Evolutionary conservation across 2,329 filamentous ascomycete genomes (phyloP), one percentile per base, ranked within the genome.

Genomic region (Paecilomyces formosus): DNA sequence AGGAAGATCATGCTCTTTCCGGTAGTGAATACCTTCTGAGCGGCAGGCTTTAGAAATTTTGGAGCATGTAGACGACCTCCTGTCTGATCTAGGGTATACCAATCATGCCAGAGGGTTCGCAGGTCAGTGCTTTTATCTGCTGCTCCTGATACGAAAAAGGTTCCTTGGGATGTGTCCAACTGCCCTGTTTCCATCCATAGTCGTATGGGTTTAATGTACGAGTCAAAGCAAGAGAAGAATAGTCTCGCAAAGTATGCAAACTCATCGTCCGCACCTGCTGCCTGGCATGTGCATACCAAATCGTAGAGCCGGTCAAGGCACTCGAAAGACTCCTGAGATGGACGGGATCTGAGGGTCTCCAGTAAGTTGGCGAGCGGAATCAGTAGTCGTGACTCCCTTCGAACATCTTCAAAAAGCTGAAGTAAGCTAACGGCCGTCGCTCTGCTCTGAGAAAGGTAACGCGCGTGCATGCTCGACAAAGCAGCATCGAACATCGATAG

Each of bases 1-100:
- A 97, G 76, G 52, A 97, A 88, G 1, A 94, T 85, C 57, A 94
- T 87, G 65, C 88, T 95, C 73, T 97, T 97, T 0, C 93, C 93
- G 1, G 90, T 87, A 1, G 87, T 91, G 66, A 96, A 93, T 39
- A 97, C 90, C 61, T 86, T 88, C 24, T 79, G 76, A 0, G 85
- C 85, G 1, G 87, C 83, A 2, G 87, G 81, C 45, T 86, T 84
- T 3, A 97, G 79, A 63, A 96, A 97, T 2, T 76, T 81, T 0
- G 93, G 92, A 0, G 88, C 86, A 65, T 88, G 85, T 1, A 92
- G 72, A 1, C 76, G 74, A 15, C 86, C 85, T 50, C 63, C 55
- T 3, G 85, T 78, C 2, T 81, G 72, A 0, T 85, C 84, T 13
- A 97, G 77, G 22, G 82, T 79, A 71, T 87, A 97, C 65, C 88